A percentile compares a stretch with the other conserved stretches of the same genome.
Conservation (phyloP, 768 basidiomycete species). For the Rhodotorula toruloides region DNA sequence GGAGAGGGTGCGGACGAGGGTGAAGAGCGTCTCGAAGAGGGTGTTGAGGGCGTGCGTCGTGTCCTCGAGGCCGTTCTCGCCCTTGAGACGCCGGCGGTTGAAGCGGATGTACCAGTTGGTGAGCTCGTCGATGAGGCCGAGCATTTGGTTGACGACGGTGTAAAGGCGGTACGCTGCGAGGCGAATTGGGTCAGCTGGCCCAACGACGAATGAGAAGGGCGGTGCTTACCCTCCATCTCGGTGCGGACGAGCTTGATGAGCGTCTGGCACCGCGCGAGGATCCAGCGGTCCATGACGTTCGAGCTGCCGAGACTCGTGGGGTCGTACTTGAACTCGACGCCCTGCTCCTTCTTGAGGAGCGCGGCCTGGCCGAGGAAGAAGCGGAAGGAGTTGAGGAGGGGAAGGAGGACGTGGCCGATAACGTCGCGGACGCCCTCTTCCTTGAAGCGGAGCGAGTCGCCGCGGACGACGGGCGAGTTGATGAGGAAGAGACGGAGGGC, state of each 20-base stretch:
- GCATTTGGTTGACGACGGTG: conserved; percentile 89
- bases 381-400: conserved; percentile 97
- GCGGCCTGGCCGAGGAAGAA: conserved; percentile 96
- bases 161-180: conserved; percentile 75
- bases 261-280: conserved; percentile 95
- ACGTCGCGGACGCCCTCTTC: conserved; percentile 98
- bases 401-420: conserved; percentile 88
- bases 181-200: not conserved
- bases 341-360: conserved; percentile 72
- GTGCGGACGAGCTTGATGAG: conserved; percentile 82
- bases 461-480: conserved; percentile 96
- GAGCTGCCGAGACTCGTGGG: conserved; percentile 72
- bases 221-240: conserved; percentile 73
- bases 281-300: conserved; percentile 99
- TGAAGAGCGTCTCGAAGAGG: conserved; percentile 88
- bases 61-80: conserved; percentile 84
- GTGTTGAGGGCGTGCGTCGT: conserved; percentile 85
- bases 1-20: conserved; percentile 92
- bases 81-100: conserved; percentile 91
- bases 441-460: conserved; percentile 94
- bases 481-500: conserved; percentile 96
- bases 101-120: conserved; percentile 99
- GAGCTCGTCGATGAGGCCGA: conserved; percentile 88
- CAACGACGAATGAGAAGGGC: not conserved
- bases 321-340: conserved; percentile 76